phyloP scores from a whole-genome alignment of 1,139 yeast genomes.

The Pneumocystis sp. region DNA sequence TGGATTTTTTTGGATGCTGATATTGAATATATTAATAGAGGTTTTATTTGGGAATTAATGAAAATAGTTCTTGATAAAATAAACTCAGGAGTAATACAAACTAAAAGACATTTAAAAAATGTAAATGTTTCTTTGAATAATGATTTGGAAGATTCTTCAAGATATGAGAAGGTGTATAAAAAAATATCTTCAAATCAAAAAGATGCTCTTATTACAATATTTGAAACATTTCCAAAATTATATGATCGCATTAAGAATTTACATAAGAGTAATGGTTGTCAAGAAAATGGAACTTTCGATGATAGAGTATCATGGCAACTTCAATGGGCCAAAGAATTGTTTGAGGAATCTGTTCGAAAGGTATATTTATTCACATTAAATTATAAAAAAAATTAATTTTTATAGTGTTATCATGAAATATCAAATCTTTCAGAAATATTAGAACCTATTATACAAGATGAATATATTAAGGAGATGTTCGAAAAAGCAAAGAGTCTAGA shows the following conservation, averaged over 20 bases:
- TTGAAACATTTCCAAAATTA: constrained; percentile 2
- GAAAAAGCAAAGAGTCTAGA: not conserved
- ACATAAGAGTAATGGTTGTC: not conserved
- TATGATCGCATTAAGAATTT: not conserved
- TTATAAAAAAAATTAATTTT: not conserved
- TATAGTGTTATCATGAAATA: not conserved
- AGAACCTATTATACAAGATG: not conserved
- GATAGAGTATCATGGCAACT: not conserved
- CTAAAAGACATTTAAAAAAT: constrained; percentile 7
- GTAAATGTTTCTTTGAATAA: constrained; percentile 5
- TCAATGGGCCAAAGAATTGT: not conserved
- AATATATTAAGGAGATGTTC: not conserved
- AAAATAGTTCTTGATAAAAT: constrained; percentile 14
- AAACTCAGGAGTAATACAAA: constrained; percentile 9
- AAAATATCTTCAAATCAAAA: constrained; percentile 6
- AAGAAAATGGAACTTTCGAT: not conserved
- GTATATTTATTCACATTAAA: not conserved
- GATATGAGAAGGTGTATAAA: not conserved
- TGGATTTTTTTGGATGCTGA: constrained; percentile 14
- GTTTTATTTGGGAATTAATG: constrained; percentile 16
- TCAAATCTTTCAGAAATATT: not conserved
- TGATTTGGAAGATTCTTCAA: not conserved
- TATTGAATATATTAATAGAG: constrained; percentile 10
- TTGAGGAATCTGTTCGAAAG: not conserved
- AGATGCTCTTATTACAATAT: constrained; percentile 2